Base-by-base conservation (phyloP, 257 asterid species). In the Nicotiana attenuata region DNA sequence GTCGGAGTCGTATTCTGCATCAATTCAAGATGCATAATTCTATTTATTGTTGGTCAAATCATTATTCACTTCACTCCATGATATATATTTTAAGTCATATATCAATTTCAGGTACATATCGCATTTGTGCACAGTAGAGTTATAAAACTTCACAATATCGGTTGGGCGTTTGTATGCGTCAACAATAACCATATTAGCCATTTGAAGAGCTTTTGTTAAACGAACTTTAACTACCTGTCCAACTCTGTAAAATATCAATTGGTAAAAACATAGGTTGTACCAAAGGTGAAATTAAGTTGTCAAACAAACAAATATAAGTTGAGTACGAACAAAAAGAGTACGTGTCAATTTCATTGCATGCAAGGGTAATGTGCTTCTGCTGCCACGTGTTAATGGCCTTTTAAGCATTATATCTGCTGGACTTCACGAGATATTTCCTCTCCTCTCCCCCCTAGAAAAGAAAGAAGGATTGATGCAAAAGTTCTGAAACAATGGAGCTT, bases 311-410 rank as follows among this genome's bases (percentile, higher is more conserved):
- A 33, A 33, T 33, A 33, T 33, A 33, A 33, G 38, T 33, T 33
- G 38, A 5, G 38, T 33, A 33, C 45, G 10, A 7, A 5, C 10
- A 56, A 56, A 1, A 16, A 22, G 29, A 35, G 29, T 68, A 71
- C 59, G 78, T 71, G 78, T 45, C 78, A 71, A 5, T 45, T 71
- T 8, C 59, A 69, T 69, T 22, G 22, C 77, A 69, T 69, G 77
- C 77, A 69, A 41, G 10, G n/a, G 17, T 69, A 10, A 10, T 7
- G 33, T 22, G 3, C 22, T 5, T 71, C 13, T 71, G 0, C 19
- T 11, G 59, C 35, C 59, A 71, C 59, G 78, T 68, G 26, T 47
- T 9, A 16, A 7, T 67, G 5, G 26, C 26, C 14, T n/a, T 33
- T 5, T 38, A 24, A 9, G 28, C 55, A 19, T 14, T 52, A 10